Base-by-base conservation (phyloP, 495 filamentous ascomycete species). In the Ascodesmis nigricans region DNA sequence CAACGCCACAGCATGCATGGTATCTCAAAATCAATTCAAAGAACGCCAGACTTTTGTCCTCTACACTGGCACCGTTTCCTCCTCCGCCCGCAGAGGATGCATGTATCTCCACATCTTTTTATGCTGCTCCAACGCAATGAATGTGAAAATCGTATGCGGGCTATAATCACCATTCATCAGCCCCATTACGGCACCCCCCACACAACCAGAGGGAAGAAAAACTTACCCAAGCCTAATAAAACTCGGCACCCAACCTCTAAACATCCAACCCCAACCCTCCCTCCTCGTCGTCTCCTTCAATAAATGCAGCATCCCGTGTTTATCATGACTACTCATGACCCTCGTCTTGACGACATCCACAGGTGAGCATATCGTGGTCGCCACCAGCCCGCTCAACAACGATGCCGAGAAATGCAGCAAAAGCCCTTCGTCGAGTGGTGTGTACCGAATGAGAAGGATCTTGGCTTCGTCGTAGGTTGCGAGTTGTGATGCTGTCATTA, bases 331-430 rank as follows among this genome's bases (percentile, higher is more conserved):
- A 31, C 66, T 75, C 87, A 97, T 97, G 21, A 95, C 68, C 1
- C 87, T 62, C 19, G 84, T 95, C 67, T 97, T 97, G 59, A 97
- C 79, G 5, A 97, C 87, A 51, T 97, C 87, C 6, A 93, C 80
- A 0, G 87, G 87, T 23, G 75, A 83, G 55, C 84, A 93, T 17
- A 92, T 68, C 1, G 90, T 97, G 4, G 87, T 93, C 0, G 87
- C 87, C 4, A 91, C 78, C 40, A 95, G 80, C 2, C 87, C 87
- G 8, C 84, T 83, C 44, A 84, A 52, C 45, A 93, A 71, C 0
- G 69, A 77, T 2, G 87, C 78, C 0, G 67, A 67, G 53, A 97
- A 92, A 54, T 97, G 87, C 13, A 82, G 91, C 8, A 60, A 58
- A 1, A 90, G 56, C 39, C 71, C 71, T 51, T 93, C 90, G 14